phyloP scores from a whole-genome alignment of 2,329 filamentous ascomycete genomes.

The Leptographium flavum region DNA sequence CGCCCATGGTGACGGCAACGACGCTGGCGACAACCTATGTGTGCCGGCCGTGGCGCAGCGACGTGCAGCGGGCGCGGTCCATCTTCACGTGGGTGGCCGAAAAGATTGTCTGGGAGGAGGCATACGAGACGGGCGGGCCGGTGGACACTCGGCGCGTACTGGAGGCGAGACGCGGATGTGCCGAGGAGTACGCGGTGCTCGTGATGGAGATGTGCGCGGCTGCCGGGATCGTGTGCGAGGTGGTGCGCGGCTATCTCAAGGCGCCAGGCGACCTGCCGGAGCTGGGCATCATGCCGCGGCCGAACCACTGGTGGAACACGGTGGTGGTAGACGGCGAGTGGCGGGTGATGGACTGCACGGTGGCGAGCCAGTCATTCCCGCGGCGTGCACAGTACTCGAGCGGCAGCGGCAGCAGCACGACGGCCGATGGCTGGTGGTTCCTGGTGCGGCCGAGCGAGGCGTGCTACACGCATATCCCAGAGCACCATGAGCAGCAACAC shows the following conservation, averaged over 20 bases:
- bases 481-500: conserved; percentile 79
- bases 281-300: conserved; percentile 63
- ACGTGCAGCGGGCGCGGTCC: conserved; percentile 80
- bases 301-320: conserved; percentile 97
- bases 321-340: conserved; percentile 88
- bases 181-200: conserved; percentile 77
- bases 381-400: conserved; percentile 65
- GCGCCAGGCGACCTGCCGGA: conserved; percentile 73
- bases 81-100: conserved; percentile 99
- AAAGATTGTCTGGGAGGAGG: conserved; percentile 89
- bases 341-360: conserved; percentile 88
- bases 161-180: conserved; percentile 67
- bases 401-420: conserved; percentile 42
- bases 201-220: conserved; percentile 90
- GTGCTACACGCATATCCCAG: conserved; percentile 90
- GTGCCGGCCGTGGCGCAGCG: conserved; percentile 84
- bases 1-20: conserved; percentile 66
- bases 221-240: conserved; percentile 74
- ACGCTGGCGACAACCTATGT: conserved; percentile 82
- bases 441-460: conserved; percentile 76
- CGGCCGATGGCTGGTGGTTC: conserved; percentile 86
- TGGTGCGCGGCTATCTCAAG: conserved; percentile 84
- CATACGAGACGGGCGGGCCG: conserved; percentile 70
- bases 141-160: conserved; percentile 75
- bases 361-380: conserved; percentile 85